phyloP scores from a whole-genome alignment of 768 basidiomycete genomes.

The Leccinum incarnatum region DNA sequence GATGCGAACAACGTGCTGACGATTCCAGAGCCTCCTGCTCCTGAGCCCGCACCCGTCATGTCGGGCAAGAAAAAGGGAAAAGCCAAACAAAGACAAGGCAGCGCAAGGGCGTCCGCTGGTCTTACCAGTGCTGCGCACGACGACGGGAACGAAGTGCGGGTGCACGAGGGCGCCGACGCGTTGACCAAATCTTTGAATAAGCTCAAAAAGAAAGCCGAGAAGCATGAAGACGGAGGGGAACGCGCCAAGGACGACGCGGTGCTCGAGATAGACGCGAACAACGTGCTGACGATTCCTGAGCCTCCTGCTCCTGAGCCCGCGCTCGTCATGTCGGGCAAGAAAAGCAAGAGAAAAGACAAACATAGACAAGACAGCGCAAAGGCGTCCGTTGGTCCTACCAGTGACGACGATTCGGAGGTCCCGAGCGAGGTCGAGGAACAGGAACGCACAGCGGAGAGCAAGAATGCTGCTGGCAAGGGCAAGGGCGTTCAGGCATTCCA shows the following conservation, averaged over 20 bases:
- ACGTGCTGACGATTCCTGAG: slow-evolving; percentile 19
- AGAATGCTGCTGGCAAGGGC: slow-evolving; percentile 13
- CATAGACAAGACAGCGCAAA: background rate
- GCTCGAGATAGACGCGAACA: slow-evolving; percentile 63
- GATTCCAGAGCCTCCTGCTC: slow-evolving; percentile 14
- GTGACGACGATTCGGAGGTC: slow-evolving; percentile 48
- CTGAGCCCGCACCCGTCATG: background rate
- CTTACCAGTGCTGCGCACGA: background rate
- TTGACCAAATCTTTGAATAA: slow-evolving; percentile 69
- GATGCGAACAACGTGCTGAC: slow-evolving; percentile 31
- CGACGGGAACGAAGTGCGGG: slow-evolving; percentile 31
- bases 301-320: slow-evolving; percentile 2
- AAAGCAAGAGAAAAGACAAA: slow-evolving; percentile 18
- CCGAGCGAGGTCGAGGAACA: slow-evolving; percentile 55
- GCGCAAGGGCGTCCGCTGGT: slow-evolving; percentile 7
- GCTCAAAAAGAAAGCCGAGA: slow-evolving; percentile 62
- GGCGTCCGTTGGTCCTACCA: slow-evolving; percentile 9
- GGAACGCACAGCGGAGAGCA: slow-evolving; percentile 44
- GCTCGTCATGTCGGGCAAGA: background rate
- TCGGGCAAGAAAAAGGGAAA: slow-evolving; percentile 19
- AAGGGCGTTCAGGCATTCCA: slow-evolving; percentile 64
- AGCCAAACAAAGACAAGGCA: background rate
- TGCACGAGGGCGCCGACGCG: slow-evolving; percentile 63
- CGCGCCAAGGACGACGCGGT: slow-evolving; percentile 68
- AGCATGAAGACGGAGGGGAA: slow-evolving; percentile 54